phyloP scores from a whole-genome alignment of 164 flowering plant species.

The Hamamelis virginiana region DNA sequence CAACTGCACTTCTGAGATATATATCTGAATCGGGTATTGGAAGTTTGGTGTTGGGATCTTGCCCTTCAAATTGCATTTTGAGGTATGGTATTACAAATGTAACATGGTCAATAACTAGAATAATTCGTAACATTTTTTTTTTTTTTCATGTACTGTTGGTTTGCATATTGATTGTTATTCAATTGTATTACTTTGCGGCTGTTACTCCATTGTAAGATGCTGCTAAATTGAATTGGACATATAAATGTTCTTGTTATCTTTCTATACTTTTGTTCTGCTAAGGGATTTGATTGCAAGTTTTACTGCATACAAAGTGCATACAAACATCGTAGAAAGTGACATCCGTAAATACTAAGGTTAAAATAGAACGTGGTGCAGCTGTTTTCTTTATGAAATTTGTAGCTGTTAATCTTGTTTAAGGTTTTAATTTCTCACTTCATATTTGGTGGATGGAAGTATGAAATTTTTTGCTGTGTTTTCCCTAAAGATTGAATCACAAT shows the following conservation, averaged over 20 bases:
- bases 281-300: background rate
- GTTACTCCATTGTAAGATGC: no score
- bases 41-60: conserved; percentile 66
- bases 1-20: conserved; percentile 58
- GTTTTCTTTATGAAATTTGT: background rate
- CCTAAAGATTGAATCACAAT: background rate
- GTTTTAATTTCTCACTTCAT: no score
- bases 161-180: background rate
- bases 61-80: conserved; percentile 36
- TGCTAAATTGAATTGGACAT: background rate
- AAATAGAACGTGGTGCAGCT: background rate
- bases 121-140: no score
- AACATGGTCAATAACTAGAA: no score
- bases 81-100: conserved; percentile 39
- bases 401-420: no score
- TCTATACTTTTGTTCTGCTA: background rate
- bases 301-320: background rate
- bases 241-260: background rate
- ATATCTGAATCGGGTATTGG: conserved; percentile 40
- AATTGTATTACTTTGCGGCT: no score
- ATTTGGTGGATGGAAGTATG: background rate
- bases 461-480: background rate
- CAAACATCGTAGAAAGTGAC: background rate
- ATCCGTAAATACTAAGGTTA: background rate
- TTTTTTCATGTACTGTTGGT: no score